phyloP scores from a whole-genome alignment of 73 alveolate genomes.

The Paramecium sonneborni region DNA sequence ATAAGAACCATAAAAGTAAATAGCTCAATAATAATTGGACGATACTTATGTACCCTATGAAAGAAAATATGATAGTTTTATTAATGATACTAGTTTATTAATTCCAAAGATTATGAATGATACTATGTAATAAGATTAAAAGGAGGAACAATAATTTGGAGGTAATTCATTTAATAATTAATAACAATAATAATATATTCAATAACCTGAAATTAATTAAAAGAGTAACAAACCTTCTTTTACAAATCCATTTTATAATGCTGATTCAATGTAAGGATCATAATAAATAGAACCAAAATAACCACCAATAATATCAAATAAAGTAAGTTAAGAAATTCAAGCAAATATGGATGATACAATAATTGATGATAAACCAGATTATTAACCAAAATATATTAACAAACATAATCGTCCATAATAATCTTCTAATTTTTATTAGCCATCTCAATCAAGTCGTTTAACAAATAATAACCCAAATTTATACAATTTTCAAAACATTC shows the following conservation, averaged over 20 bases:
- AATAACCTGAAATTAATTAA: background rate
- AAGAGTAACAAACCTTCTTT: background rate
- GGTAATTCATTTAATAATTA: background rate
- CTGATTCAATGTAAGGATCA: background rate
- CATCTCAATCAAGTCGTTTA: background rate
- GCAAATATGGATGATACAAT: slow-evolving; percentile 25
- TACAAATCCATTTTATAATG: background rate
- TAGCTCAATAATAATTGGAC: background rate
- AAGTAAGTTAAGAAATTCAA: background rate
- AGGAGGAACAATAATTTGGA: slow-evolving; percentile 12
- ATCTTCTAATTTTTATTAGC: background rate
- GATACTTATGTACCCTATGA: slow-evolving; percentile 35
- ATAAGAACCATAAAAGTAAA: background rate
- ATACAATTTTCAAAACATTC: background rate
- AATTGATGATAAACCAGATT: slow-evolving; percentile 4
- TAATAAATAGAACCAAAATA: background rate
- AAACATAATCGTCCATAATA: background rate
- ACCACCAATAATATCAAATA: background rate
- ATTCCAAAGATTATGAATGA: background rate
- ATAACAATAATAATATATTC: background rate
- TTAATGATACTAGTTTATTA: slow-evolving; percentile 3
- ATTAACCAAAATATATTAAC: background rate
- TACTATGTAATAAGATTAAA: background rate
- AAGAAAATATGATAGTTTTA: slow-evolving; percentile 44
- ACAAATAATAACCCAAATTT: background rate